Conservation (phyloP, 257 asterid species). For the Scutellaria baicalensis region DNA sequence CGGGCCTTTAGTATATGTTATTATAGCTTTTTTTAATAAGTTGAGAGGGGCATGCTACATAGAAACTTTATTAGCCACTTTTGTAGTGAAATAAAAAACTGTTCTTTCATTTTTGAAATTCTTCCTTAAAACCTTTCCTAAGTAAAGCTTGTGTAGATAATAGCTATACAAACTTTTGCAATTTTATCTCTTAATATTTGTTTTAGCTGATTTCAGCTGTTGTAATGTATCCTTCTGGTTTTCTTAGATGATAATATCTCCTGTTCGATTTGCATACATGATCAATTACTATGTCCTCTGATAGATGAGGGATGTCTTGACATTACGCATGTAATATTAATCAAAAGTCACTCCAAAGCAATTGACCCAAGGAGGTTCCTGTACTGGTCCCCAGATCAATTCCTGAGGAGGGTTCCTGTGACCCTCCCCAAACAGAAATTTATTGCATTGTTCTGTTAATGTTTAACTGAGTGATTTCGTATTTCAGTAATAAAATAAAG, state of each 20-base stretch:
- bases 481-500: neutral
- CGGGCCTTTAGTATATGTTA: neutral
- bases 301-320: neutral
- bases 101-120: neutral
- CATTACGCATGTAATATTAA: neutral
- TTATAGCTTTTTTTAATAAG: neutral
- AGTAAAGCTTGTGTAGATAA: neutral
- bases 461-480: neutral
- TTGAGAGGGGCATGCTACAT: neutral
- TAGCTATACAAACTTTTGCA: too few species aligned
- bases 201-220: neutral
- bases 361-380: too few species aligned
- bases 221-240: neutral
- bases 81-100: neutral
- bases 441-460: neutral
- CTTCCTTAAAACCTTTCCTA: neutral
- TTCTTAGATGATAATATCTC: neutral
- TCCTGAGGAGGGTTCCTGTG: neutral
- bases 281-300: neutral
- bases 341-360: neutral
- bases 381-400: neutral
- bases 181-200: neutral
- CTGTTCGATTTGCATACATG: neutral
- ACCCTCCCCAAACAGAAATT: neutral
- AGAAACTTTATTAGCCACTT: neutral